Evolutionary conservation across 768 basidiomycete species (phyloP), one percentile per base, ranked within the genome.

Genomic region (Trametes cinnabarina): DNA sequence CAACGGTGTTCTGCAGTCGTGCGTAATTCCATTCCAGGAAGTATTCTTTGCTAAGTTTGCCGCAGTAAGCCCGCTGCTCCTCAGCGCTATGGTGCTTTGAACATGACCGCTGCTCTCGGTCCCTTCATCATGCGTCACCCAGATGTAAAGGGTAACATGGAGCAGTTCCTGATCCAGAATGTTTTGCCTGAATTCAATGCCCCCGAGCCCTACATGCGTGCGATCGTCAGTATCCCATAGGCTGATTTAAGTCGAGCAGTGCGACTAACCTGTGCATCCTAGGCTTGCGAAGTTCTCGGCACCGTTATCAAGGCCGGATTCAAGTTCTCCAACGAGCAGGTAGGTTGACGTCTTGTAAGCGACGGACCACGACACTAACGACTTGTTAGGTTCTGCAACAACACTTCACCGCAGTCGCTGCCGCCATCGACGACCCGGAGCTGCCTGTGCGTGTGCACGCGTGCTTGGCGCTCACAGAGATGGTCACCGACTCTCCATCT

Each of bases 361-460:
- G n/a, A n/a, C n/a, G n/a, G n/a, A n/a, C n/a, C n/a, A n/a, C 20
- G 43, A 37, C 20, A 4, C 51, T 48, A 19, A 30, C 32, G 7
- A 53, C 32, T 34, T 22, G 20, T 3, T 55, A 92, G 86, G 80
- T 84, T 65, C 71, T 93, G 66, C 79, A 78, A 57, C 73, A 71
- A 28, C 83, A 87, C 66, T 89, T 88, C 73, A 77, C 79, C 37
- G 86, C 83, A 1, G 79, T 90, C 43, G 82, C 85, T 20, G 71
- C 74, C n/a, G 82, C 82, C 6, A 75, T 94, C 47, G 88, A 92
- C 65, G 92, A 95, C 63, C 68, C 82, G 0, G 87, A 90, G 61
- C 78, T 94, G 53, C 91, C 92, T 0, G 92, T 94, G 26, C 84
- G 87, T 35, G 89, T 94, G 9, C 90, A 92, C 52, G 92, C 91